Percentiles rank a stretch among this genome's conserved stretches.
These are phyloP conservation scores for Sphaerulina vaccinii DNA, from an alignment of 2,329 filamentous ascomycete genomes.

Conservation along the genomic window DNA sequence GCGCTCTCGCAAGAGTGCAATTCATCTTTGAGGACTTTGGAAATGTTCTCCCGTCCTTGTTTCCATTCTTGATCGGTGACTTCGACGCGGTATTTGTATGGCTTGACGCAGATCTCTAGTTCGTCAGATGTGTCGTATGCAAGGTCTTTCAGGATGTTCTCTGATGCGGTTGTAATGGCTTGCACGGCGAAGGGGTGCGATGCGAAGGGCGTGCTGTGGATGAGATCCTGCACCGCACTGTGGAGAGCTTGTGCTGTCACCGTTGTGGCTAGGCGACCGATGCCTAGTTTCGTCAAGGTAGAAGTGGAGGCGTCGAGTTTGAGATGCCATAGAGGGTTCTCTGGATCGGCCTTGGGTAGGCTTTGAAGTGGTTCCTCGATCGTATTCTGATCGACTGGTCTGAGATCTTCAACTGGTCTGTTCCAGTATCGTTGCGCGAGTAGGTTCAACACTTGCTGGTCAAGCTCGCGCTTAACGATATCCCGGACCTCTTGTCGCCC, in stretches of 20 bases:
- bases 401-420: constrained; percentile 83
- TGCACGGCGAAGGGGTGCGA: constrained; percentile 88
- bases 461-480: constrained; percentile 85
- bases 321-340: constrained; percentile 87
- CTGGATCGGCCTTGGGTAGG: constrained; percentile 81
- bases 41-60: constrained; percentile 79
- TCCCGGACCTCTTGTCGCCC: constrained; percentile 85
- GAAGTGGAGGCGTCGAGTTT: constrained; percentile 92
- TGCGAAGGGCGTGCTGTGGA: constrained; percentile 78
- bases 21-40: constrained; percentile 79
- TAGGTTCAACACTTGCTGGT: constrained; percentile 91
- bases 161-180: constrained; percentile 86
- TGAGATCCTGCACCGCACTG: constrained; percentile 73
- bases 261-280: constrained; percentile 86
- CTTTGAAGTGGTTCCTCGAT: constrained; percentile 49
- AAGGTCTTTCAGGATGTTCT: constrained; percentile 84
- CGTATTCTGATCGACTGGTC: constrained; percentile 41
- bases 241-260: constrained; percentile 89
- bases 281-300: constrained; percentile 86
- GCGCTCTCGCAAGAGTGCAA: constrained; percentile 79
- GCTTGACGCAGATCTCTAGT: constrained; percentile 98
- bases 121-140: constrained; percentile 98
- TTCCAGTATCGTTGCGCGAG: constrained; percentile 97
- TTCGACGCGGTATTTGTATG: constrained; percentile 97
- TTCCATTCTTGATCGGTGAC: constrained; percentile 88